Evolutionary conservation across 2,329 filamentous ascomycete genomes (phyloP).

Genomic region (Diplodia seriata): DNA sequence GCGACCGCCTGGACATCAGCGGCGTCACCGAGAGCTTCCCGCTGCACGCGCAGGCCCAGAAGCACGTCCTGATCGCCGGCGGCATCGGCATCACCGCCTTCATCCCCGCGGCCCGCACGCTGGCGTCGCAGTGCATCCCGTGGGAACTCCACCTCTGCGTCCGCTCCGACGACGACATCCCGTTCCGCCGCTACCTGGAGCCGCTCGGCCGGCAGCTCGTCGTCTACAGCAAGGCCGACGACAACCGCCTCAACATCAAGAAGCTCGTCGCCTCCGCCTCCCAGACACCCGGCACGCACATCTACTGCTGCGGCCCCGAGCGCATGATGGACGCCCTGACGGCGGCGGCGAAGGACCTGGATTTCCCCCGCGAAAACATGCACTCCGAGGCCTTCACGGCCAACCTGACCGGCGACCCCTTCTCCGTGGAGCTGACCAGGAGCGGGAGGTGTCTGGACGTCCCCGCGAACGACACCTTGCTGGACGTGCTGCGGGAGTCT

Average conservation of each 20-base stretch:
- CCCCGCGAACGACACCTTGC: constrained; percentile 49
- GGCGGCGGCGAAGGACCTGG: constrained; percentile 50
- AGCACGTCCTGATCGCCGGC: constrained; percentile 68
- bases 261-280: constrained; percentile 58
- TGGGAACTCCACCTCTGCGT: constrained; percentile 67
- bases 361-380: constrained; percentile 59
- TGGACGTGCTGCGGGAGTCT: constrained; percentile 50
- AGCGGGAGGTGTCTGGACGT: constrained; percentile 54
- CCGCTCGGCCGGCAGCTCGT: constrained; percentile 52
- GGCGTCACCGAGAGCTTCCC: constrained; percentile 60
- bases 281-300: constrained; percentile 61
- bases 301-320: constrained; percentile 68
- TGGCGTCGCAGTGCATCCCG: constrained; percentile 44
- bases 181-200: constrained; percentile 60
- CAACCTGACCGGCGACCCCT: constrained; percentile 63
- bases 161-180: constrained; percentile 58
- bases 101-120: constrained; percentile 55
- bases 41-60: constrained; percentile 56
- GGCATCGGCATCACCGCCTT: constrained; percentile 74
- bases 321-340: constrained; percentile 63
- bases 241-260: constrained; percentile 61
- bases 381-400: constrained; percentile 68
- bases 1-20: constrained; percentile 60
- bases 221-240: constrained; percentile 61
- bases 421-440: constrained; percentile 62